Percentiles rank a stretch among this genome's conserved stretches.
Conservation (phyloP, 2,329 filamentous ascomycete genomes). For the Botrytis hyacinthi region DNA sequence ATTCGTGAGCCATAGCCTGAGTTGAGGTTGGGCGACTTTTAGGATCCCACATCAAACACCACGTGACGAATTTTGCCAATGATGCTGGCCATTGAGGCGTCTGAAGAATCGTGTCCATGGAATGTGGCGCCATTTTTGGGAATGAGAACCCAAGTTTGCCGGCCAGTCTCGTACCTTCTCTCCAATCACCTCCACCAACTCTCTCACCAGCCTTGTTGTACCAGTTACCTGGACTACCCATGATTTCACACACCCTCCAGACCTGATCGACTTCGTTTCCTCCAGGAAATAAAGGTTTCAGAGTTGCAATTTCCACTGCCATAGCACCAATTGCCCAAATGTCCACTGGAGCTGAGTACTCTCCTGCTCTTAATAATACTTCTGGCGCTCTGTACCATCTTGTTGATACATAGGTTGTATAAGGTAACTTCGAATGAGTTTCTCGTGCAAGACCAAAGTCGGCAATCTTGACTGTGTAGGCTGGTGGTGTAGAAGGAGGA, state of each 20-base stretch:
- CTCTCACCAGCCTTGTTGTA: constrained; percentile 85
- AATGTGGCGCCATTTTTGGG: constrained; percentile 97
- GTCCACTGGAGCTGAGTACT: constrained; percentile 96
- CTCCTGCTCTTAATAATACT: constrained; percentile 86
- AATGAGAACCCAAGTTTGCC: constrained; percentile 98
- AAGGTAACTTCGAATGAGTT: constrained; percentile 92
- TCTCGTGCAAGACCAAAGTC: constrained; percentile 97
- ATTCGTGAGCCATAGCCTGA: constrained; percentile 93
- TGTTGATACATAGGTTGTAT: constrained; percentile 97
- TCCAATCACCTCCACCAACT: constrained; percentile 96
- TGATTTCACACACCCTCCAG: constrained; percentile 98
- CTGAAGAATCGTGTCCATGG: constrained; percentile 91
- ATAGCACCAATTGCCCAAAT: constrained; percentile 99
- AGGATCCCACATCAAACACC: constrained; percentile 99
- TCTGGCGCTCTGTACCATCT: constrained; percentile 94
- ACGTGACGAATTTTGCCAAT: constrained; percentile 90
- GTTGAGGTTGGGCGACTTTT: constrained; percentile 86
- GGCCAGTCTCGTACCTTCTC: constrained; percentile 86
- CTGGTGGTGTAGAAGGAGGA: constrained; percentile 87
- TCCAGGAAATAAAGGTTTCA: constrained; percentile 95
- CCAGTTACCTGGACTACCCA: constrained; percentile 98
- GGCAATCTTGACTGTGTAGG: constrained; percentile 96
- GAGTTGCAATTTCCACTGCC: constrained; percentile 94
- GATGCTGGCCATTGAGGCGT: constrained; percentile 87
- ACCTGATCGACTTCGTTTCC: constrained; percentile 99